Conservation (phyloP, 495 filamentous ascomycete genomes). For the Trichocladium antarcticum region DNA sequence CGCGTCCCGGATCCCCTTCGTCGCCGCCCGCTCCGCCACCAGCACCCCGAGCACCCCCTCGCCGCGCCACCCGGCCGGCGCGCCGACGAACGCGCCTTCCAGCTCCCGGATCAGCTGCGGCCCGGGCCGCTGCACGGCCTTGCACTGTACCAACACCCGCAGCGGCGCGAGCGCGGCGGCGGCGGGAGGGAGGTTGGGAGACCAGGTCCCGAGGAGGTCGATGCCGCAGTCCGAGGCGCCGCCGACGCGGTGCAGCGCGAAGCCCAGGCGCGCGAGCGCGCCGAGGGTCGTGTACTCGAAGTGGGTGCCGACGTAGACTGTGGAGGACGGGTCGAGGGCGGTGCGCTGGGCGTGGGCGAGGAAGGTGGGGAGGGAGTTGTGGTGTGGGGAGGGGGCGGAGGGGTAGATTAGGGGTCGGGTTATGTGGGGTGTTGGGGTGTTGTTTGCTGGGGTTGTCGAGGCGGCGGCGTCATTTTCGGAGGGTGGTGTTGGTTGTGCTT, state of each 20-base stretch:
- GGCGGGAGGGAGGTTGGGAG: slow-evolving; percentile 31
- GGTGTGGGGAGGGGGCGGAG: slow-evolving; percentile 38
- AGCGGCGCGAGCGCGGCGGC: slow-evolving; percentile 22
- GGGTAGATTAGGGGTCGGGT: slow-evolving; percentile 29
- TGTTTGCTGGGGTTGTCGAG: background rate
- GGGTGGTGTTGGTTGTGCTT: background rate
- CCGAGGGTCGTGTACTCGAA: slow-evolving; percentile 61
- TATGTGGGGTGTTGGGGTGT: background rate
- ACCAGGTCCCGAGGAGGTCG: slow-evolving; percentile 77
- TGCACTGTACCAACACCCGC: slow-evolving; percentile 72
- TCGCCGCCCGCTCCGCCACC: slow-evolving; percentile 39
- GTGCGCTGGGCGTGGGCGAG: slow-evolving; percentile 53
- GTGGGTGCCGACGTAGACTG: slow-evolving; percentile 52
- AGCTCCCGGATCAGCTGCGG: slow-evolving; percentile 71
- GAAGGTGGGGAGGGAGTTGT: slow-evolving; percentile 61
- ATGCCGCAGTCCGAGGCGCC: slow-evolving; percentile 67
- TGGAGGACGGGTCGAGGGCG: slow-evolving; percentile 39
- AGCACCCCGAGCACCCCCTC: slow-evolving; percentile 52
- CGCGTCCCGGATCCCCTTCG: slow-evolving; percentile 50
- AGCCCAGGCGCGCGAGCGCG: slow-evolving; percentile 50
- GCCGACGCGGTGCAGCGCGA: slow-evolving; percentile 62
- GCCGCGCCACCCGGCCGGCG: slow-evolving; percentile 57
- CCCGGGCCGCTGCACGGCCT: slow-evolving; percentile 47
- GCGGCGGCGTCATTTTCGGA: background rate
- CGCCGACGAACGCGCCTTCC: slow-evolving; percentile 64